phyloP scores from a whole-genome alignment of 1,139 yeast species.

The Blastobotrys serpentis region DNA sequence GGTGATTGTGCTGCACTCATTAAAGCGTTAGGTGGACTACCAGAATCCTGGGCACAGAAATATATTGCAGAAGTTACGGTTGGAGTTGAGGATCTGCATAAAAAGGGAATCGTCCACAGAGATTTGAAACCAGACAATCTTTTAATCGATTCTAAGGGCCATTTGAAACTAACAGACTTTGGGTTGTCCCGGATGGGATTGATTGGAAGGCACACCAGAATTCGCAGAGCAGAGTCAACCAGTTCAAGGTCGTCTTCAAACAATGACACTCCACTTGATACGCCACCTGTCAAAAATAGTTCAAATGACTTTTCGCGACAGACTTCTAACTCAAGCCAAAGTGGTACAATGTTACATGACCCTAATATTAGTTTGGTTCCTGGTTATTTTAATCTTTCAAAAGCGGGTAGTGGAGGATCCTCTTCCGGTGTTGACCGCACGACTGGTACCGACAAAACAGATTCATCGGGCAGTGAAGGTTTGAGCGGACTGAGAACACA shows the following conservation, averaged over 20 bases:
- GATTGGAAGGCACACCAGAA: constrained; percentile 65
- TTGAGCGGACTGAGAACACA: not conserved
- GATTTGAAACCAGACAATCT: constrained; percentile 95
- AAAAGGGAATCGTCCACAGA: constrained; percentile 86
- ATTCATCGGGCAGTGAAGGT: constrained; percentile 18
- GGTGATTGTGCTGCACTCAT: constrained; percentile 92
- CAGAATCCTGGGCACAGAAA: constrained; percentile 76
- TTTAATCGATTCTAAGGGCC: constrained; percentile 82
- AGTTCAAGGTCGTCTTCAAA: constrained; percentile 10
- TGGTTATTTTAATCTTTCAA: constrained; percentile 31
- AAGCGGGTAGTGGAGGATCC: constrained; percentile 13
- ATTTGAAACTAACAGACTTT: constrained; percentile 89
- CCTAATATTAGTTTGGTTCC: constrained; percentile 35
- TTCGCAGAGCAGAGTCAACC: constrained; percentile 9
- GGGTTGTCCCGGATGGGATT: constrained; percentile 91
- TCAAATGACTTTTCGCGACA: not conserved
- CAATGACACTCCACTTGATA: constrained; percentile 4
- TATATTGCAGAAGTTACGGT: constrained; percentile 88
- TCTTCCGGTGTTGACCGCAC: constrained; percentile 21
- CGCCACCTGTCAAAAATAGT: not conserved
- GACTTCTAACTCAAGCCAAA: not conserved
- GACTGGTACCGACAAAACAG: constrained; percentile 12
- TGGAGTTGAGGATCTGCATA: constrained; percentile 87
- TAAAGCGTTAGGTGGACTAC: constrained; percentile 77
- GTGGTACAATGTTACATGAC: constrained; percentile 24